Evolutionary conservation across 352 stramenopile species (phyloP).

Genomic region (Globisporangium nunn): DNA sequence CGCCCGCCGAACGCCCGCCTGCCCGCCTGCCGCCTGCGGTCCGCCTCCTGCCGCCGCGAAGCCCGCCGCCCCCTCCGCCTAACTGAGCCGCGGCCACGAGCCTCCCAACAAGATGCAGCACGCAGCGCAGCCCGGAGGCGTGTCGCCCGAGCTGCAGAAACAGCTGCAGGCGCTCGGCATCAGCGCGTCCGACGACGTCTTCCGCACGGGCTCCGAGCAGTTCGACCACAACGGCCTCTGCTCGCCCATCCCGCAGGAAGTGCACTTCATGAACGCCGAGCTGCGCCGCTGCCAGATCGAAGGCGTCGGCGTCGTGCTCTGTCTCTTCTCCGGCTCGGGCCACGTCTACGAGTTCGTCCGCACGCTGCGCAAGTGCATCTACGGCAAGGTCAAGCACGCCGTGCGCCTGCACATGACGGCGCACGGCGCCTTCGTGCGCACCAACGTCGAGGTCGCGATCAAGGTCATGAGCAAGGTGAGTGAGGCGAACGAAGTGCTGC

Average conservation of each 20-base stretch:
- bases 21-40: too few species aligned
- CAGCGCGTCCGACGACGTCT: constrained; percentile 73
- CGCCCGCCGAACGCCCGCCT: too few species aligned
- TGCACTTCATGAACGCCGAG: constrained; percentile 84
- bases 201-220: constrained; percentile 68
- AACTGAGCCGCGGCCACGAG: too few species aligned
- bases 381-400: constrained; percentile 84
- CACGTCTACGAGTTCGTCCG: constrained; percentile 83
- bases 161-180: constrained; percentile 79
- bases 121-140: constrained; percentile 1
- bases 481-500: too few species aligned
- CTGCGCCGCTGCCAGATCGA: constrained; percentile 70
- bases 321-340: constrained; percentile 73
- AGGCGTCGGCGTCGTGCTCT: constrained; percentile 65
- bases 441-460: constrained; percentile 75
- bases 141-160: constrained; percentile 63
- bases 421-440: constrained; percentile 73
- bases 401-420: constrained; percentile 72
- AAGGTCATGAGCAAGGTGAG: constrained; percentile 86
- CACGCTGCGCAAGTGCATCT: constrained; percentile 84
- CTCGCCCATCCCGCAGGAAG: constrained; percentile 81
- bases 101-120: too few species aligned
- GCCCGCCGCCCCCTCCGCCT: too few species aligned
- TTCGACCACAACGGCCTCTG: constrained; percentile 73
- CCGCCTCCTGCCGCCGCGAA: too few species aligned